These are phyloP conservation scores for Diversispora epigaea DNA, from an alignment of 192 early-diverging fungal genomes.

Conservation along the genomic window DNA sequence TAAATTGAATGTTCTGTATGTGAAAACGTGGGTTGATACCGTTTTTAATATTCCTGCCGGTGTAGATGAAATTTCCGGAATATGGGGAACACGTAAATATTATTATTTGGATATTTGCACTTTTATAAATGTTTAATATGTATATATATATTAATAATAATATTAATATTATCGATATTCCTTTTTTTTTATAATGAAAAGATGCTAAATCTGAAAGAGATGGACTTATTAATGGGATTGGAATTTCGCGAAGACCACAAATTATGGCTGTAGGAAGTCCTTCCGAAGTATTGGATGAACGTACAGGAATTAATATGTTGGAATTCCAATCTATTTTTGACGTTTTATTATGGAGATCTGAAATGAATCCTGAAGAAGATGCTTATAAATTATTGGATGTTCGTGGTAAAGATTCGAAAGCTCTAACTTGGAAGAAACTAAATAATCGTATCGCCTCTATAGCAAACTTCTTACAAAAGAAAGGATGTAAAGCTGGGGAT, in stretches of 20 bases:
- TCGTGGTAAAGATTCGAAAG: constrained; percentile 60
- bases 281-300: constrained; percentile 66
- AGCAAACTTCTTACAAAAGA: constrained; percentile 64
- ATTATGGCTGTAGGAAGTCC: constrained; percentile 70
- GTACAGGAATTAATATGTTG: constrained; percentile 63
- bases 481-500: constrained; percentile 55
- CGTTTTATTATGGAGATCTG: constrained; percentile 73
- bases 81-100: constrained; percentile 48
- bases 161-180: neutral
- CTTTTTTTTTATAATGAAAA: constrained; percentile 16
- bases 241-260: constrained; percentile 47
- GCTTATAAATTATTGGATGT: constrained; percentile 62
- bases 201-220: constrained; percentile 37
- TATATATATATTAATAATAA: too few species aligned
- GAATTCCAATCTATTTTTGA: constrained; percentile 70
- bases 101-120: neutral
- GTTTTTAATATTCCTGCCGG: constrained; percentile 63
- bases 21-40: constrained; percentile 58
- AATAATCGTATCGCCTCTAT: constrained; percentile 62
- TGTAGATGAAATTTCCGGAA: constrained; percentile 47
- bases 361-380: constrained; percentile 59
- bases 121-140: neutral
- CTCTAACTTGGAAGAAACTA: constrained; percentile 71
- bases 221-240: constrained; percentile 28
- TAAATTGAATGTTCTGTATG: constrained; percentile 51